phyloP scores from a whole-genome alignment of 768 basidiomycete species.

The Rhizopogon salebrosus region DNA sequence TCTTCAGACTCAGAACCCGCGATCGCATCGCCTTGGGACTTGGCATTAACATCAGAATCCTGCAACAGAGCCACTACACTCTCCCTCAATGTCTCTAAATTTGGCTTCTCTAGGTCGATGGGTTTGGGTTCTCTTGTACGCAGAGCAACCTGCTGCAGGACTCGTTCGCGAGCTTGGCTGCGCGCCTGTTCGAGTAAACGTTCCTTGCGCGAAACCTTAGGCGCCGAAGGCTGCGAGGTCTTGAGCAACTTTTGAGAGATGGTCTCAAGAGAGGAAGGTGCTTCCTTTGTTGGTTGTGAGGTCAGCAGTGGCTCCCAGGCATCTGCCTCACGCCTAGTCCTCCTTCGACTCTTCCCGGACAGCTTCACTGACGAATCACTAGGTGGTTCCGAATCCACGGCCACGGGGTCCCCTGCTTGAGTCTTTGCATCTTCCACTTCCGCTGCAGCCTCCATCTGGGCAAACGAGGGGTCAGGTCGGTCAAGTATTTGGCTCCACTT shows the following conservation, averaged over 20 bases:
- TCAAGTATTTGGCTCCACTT: conserved; percentile 30
- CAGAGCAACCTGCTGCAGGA: not conserved
- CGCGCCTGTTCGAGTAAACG: conserved; percentile 5
- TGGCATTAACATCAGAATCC: not conserved
- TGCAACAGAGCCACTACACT: conserved; percentile 16
- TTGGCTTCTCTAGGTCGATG: not conserved
- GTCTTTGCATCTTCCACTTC: not conserved
- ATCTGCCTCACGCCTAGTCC: not conserved
- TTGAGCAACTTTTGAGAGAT: not conserved
- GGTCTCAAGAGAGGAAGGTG: not conserved
- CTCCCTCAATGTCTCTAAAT: conserved; percentile 16
- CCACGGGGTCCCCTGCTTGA: not conserved
- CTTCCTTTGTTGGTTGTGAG: not conserved
- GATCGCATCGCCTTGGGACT: not conserved
- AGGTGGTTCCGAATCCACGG: not conserved
- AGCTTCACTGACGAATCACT: not conserved
- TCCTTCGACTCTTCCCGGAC: conserved; percentile 1
- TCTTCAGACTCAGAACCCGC: not conserved
- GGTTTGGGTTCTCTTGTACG: not conserved
- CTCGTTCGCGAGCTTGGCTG: conserved; percentile 2
- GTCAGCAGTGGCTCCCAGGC: not conserved
- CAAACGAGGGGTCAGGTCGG: conserved; percentile 26
- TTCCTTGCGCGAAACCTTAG: conserved; percentile 3
- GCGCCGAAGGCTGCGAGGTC: not conserved
- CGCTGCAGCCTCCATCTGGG: conserved; percentile 19